A percentile compares a stretch with the other conserved stretches of the same genome.
These are phyloP conservation scores for Erodium texanum DNA, from an alignment of 441 rosid genomes.

Conservation along the genomic window DNA sequence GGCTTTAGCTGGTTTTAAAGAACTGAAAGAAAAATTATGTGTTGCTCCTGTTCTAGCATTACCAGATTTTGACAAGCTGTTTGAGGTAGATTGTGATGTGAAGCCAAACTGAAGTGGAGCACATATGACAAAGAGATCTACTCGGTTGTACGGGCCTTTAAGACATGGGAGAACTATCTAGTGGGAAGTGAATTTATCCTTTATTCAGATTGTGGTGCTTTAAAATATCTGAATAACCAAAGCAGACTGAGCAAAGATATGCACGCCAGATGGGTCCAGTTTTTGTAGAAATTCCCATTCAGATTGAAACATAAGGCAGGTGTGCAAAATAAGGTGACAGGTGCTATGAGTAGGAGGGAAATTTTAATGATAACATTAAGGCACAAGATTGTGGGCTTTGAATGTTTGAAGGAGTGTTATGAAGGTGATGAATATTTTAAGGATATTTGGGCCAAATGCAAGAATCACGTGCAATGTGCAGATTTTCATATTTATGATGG, in stretches of 20 bases:
- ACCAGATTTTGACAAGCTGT: no score
- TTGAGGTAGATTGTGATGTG: no score
- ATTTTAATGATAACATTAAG: not conserved
- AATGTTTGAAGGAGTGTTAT: not conserved
- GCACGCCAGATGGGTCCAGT: slow-evolving; percentile 8
- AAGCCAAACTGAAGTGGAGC: not conserved
- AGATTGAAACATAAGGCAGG: slow-evolving; percentile 2
- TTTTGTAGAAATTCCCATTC: not conserved
- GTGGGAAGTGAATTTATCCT: slow-evolving; percentile 1
- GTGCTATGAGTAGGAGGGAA: slow-evolving; percentile 12
- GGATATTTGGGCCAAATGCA: no score
- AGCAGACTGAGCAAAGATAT: not conserved
- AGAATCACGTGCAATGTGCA: not conserved
- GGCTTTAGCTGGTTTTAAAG: no score
- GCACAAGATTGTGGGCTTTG: not conserved
- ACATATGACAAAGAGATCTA: slow-evolving; percentile 7
- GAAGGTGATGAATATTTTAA: not conserved
- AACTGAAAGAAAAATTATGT: no score
- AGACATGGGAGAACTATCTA: slow-evolving; percentile 1
- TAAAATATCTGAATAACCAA: slow-evolving; percentile 10
- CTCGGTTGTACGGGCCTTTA: not conserved
- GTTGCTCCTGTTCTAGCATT: no score
- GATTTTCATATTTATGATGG: not conserved
- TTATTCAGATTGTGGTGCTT: slow-evolving; percentile 3
- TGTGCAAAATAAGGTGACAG: not conserved